Percentiles rank a stretch among this genome's conserved stretches.
These are phyloP conservation scores for Panus rudis DNA, from an alignment of 768 basidiomycete genomes.

Conservation along the genomic window DNA sequence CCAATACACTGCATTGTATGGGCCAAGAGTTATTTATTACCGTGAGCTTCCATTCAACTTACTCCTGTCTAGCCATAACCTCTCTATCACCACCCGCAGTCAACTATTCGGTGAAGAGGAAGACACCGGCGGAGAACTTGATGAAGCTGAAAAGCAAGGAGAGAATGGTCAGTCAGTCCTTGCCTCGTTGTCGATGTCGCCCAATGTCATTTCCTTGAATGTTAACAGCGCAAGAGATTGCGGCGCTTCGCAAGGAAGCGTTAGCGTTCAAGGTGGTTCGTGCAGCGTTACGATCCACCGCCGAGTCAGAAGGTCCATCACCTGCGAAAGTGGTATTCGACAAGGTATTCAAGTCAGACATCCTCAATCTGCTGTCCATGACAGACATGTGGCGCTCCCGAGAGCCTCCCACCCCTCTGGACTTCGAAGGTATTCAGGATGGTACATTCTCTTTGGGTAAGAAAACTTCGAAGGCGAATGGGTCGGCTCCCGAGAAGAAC, in stretches of 20 bases:
- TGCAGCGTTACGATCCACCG: slow-evolving; percentile 45
- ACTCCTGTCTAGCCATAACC: neutral
- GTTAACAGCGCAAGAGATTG: slow-evolving; percentile 77
- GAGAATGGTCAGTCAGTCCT: slow-evolving; percentile 72
- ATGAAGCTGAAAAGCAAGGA: slow-evolving; percentile 87
- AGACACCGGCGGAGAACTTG: slow-evolving; percentile 73
- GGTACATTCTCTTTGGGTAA: slow-evolving; percentile 47
- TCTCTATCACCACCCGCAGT: slow-evolving; percentile 31
- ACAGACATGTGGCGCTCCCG: slow-evolving; percentile 94
- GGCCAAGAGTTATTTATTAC: slow-evolving; percentile 95
- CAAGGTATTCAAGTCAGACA: slow-evolving; percentile 89
- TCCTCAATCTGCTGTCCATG: slow-evolving; percentile 86
- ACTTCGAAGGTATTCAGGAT: slow-evolving; percentile 68
- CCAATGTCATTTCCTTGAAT: neutral
- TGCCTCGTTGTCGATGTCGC: neutral
- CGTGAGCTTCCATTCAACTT: slow-evolving; percentile 39
- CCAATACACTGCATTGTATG: slow-evolving; percentile 99
- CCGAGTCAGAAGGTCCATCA: slow-evolving; percentile 22
- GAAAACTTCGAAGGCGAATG: slow-evolving; percentile 11
- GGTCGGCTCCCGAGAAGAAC: slow-evolving; percentile 13
- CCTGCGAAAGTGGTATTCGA: slow-evolving; percentile 73
- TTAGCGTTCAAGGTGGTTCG: slow-evolving; percentile 82
- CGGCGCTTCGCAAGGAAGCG: slow-evolving; percentile 82
- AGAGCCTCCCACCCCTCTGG: slow-evolving; percentile 78
- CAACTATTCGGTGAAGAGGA: slow-evolving; percentile 95